A percentile compares a stretch with the other conserved stretches of the same genome.
phyloP scores from a whole-genome alignment of 768 basidiomycete species.

The Trametes coccinea region DNA sequence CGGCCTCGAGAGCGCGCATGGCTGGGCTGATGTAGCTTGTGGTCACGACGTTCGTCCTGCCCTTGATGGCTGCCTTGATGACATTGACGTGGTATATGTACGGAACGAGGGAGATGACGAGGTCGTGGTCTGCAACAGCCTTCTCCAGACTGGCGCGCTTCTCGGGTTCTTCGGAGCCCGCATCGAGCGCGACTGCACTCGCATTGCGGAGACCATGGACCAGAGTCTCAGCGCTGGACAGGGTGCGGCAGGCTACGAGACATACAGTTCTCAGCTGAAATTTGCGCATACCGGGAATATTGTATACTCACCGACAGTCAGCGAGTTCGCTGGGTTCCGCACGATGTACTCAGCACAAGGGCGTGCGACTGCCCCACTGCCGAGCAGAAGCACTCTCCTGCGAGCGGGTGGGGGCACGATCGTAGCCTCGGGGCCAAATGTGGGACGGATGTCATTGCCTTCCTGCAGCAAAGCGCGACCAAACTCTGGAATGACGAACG shows the following conservation, averaged over 20 bases:
- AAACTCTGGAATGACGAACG: conserved; percentile 93
- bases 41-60: conserved; percentile 92
- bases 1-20: conserved; percentile 82
- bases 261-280: neutral
- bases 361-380: conserved; percentile 92
- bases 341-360: conserved; percentile 94
- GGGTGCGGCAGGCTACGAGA: conserved; percentile 81
- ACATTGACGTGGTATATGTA: conserved; percentile 89
- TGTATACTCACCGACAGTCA: conserved; percentile 74
- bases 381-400: conserved; percentile 84
- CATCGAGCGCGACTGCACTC: conserved; percentile 80
- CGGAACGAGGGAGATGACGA: conserved; percentile 96
- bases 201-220: conserved; percentile 67
- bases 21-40: conserved; percentile 93
- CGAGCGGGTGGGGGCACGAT: conserved; percentile 29
- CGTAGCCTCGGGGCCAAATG: conserved; percentile 61
- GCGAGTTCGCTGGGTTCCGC: conserved; percentile 73
- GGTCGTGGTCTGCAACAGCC: conserved; percentile 81
- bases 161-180: conserved; percentile 36
- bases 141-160: conserved; percentile 71
- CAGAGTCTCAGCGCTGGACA: conserved; percentile 71
- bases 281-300: neutral
- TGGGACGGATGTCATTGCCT: conserved; percentile 66
- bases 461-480: conserved; percentile 74
- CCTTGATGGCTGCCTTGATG: conserved; percentile 86